Evolutionary conservation across 2,329 filamentous ascomycete genomes (phyloP).

Genomic region (Chalara sp.): DNA sequence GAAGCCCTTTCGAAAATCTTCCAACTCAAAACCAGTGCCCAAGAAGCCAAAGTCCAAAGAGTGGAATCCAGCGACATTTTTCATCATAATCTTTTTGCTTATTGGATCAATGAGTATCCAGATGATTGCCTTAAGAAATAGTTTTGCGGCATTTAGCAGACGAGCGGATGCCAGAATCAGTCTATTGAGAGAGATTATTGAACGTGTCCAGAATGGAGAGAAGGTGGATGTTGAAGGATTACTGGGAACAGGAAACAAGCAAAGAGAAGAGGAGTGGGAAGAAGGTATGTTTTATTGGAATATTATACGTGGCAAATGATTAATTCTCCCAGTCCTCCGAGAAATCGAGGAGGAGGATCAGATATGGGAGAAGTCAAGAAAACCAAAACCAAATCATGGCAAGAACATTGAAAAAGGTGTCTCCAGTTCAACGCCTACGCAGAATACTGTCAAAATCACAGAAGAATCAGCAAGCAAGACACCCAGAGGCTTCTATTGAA

Average conservation of each 20-base stretch:
- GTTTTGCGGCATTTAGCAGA: constrained; percentile 65
- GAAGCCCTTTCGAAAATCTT: constrained; percentile 50
- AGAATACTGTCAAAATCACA: constrained; percentile 4
- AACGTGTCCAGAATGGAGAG: constrained; percentile 63
- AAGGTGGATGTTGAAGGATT: constrained; percentile 78
- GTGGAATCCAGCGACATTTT: constrained; percentile 79
- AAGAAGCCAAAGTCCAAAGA: constrained; percentile 47
- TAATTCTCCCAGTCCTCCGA: constrained; percentile 45
- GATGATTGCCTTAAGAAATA: constrained; percentile 73
- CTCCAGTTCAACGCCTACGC: neutral
- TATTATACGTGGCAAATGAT: neutral
- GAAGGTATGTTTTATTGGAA: constrained; percentile 51
- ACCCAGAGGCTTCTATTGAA: constrained; percentile 26
- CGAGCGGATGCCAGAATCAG: constrained; percentile 74
- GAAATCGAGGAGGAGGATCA: constrained; percentile 60
- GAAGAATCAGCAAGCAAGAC: constrained; percentile 18
- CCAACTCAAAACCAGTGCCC: constrained; percentile 29
- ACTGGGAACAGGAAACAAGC: constrained; percentile 70
- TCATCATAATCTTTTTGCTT: constrained; percentile 73
- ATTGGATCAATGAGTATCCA: constrained; percentile 96
- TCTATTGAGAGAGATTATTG: constrained; percentile 67
- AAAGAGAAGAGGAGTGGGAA: constrained; percentile 80
- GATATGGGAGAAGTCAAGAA: constrained; percentile 29
- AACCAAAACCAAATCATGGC: constrained; percentile 17
- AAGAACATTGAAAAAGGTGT: constrained; percentile 4